Base-by-base conservation (phyloP, 2,329 filamentous ascomycete species). In the Sclerotinia trifoliorum region DNA sequence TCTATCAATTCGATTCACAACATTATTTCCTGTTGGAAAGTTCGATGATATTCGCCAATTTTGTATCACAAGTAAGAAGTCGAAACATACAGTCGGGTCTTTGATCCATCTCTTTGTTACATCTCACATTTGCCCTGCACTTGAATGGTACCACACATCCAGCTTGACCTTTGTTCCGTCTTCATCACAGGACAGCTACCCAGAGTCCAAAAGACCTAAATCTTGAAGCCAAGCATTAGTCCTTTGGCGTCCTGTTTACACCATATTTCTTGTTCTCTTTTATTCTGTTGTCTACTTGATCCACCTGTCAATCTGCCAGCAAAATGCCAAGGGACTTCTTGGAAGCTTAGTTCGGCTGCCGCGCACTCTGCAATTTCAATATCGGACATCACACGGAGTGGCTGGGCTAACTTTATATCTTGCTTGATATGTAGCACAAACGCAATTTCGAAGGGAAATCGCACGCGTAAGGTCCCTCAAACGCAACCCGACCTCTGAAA, bases 391-490 rank as follows among this genome's bases (percentile, higher is more conserved):
- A 64, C 29, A 44, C 21, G 26, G 54, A 67, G 52, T 29, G 42
- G 39, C 65, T 66, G 39, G 49, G 70, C 71, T 72, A 63, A 72
- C 65, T 55, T 68, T 58, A 70, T 13, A 49, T 55, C 26, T 60
- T 70, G 35, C 56, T 58, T 67, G 69, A 70, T 65, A 68, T 73
- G 42, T 68, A 74, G 73, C 71, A 39, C 55, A 62, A 39, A 68
- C 69, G 13, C 63, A 61, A 29, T 73, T 65, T 65, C 70, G 72
- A 65, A 70, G 65, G 60, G 57, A 70, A 39, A 49, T 74, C 35
- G 66, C 68, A 15, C 71, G 70, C 32, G 44, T 54, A 15, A 67
- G 39, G 35, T 70, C 70, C 26, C 52, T 61, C n/a, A 17, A 58
- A 57, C 1, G 7, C n/a, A 69, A 5, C 39, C 39, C 4, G 39